Evolutionary conservation across 148 eudicot genomes (phyloP), one percentile per base, ranked within the genome.

Genomic region (Chenopodium quinoa): DNA sequence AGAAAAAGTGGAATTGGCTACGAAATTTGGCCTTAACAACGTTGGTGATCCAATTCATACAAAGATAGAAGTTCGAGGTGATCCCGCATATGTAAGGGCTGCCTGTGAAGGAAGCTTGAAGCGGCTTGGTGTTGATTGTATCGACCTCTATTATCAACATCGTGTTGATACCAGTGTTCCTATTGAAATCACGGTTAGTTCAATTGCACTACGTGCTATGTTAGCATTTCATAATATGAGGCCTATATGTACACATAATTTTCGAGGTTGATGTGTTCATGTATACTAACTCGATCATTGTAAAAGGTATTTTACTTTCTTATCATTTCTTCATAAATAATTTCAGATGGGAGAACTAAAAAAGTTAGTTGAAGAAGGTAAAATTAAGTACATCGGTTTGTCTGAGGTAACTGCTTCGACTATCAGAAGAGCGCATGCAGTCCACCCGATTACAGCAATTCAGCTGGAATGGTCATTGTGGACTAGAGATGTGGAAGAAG

Each of bases 151-250:
- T 47, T 88, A 85, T 79, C 75, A 66, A 62, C 90, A 88, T 47
- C 80, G 86, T 3, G 80, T 88, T 54, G 90, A 88, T 40, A 83
- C 86, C 48, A 72, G 44, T 3, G 37, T 83, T 31, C 88, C 90
- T 50, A 88, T 88, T n/a, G 88, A 88, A 88, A 81, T 83, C 77
- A 88, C 90, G 84, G 88, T 87, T 56, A 37, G 71, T 60, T 58
- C 1, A 5, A 17, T 12, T 56, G 62, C 20, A 56, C 4, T 5
- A 19, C 17, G 3, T 56, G 10, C 11, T 32, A 4, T 13, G 23
- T 10, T 32, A 48, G 2, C 44, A 37, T 37, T 37, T 37, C 40
- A 37, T 37, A 37, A 37, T 37, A 37, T 37, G 4, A 37, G 40
- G 40, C 40, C 40, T 37, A 5, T 23, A 23, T 23, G 10, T 48